Evolutionary conservation across 176 grass and related monocot genomes (phyloP).

Genomic region (Zea mays): Zm-B73-REFERENCE-NAM-5.0 NC_050102.1:63334001-63334500

Average conservation of each 20-base stretch:
- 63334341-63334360: background rate
- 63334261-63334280: background rate
- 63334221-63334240: background rate
- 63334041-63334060: too few relatives aligned
- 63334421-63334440: background rate
- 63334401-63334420: background rate
- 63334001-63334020: too few relatives aligned
- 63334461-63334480: background rate
- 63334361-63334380: background rate
- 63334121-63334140: too few relatives aligned
- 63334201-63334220: background rate
- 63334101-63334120: too few relatives aligned
- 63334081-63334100: too few relatives aligned
- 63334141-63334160: background rate
- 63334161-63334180: background rate
- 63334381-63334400: constrained; percentile 5
- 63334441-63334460: background rate
- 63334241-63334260: background rate
- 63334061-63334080: too few relatives aligned
- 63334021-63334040: too few relatives aligned
- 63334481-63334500: background rate
- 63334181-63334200: background rate
- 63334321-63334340: background rate
- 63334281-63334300: background rate
- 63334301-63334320: background rate